Evolutionary conservation across 257 asterid genomes (phyloP).

Genomic region (Agastache rugosa): DNA sequence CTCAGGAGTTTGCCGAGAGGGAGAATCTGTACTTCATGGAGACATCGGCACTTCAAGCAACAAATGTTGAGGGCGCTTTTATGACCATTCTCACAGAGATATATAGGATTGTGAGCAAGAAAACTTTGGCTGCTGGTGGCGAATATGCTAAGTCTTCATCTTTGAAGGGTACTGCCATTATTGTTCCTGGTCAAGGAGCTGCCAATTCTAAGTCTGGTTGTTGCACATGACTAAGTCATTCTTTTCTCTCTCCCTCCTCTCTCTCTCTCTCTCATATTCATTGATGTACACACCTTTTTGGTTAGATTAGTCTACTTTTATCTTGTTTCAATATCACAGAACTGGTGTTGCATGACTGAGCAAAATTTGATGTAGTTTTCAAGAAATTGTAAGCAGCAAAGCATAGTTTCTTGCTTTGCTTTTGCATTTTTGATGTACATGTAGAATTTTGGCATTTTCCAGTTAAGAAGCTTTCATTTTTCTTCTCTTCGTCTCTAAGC

Average conservation of each 20-base stretch:
- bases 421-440: constrained; percentile 23
- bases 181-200: constrained; percentile 60
- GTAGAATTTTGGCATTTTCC: background rate
- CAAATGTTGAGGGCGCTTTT: constrained; percentile 78
- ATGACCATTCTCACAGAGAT: constrained; percentile 63
- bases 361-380: constrained; percentile 13
- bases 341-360: constrained; percentile 25
- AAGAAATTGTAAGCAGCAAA: constrained; percentile 20
- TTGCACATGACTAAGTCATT: constrained; percentile 52
- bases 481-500: background rate
- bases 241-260: background rate
- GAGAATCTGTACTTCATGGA: constrained; percentile 88
- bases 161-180: constrained; percentile 66
- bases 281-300: constrained; percentile 20
- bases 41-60: constrained; percentile 85
- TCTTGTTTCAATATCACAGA: constrained; percentile 3
- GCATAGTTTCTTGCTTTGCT: constrained; percentile 4
- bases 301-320: constrained; percentile 14
- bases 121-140: constrained; percentile 52
- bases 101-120: constrained; percentile 72
- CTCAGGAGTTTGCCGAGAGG: constrained; percentile 87
- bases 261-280: background rate
- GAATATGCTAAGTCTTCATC: constrained; percentile 55
- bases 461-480: background rate
- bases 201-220: constrained; percentile 59